Conservation (phyloP, 2,329 filamentous ascomycete species). For the Coniochaeta hoffmannii region DNA sequence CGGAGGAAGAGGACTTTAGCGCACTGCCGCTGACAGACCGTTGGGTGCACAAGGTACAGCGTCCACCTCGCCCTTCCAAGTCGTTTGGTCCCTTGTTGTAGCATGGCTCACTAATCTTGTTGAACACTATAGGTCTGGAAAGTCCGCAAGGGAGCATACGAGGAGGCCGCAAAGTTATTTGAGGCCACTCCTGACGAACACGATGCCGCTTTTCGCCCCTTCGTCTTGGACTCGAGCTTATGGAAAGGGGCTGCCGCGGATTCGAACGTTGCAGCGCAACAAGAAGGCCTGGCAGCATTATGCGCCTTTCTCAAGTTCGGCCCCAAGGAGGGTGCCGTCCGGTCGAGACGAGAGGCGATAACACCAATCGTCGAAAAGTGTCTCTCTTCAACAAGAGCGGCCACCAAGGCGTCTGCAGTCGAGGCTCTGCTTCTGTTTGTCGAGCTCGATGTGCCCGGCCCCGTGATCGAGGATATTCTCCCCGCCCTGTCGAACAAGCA, state of each 20-base stretch:
- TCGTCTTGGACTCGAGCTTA: constrained; percentile 72
- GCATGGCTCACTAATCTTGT: constrained; percentile 1
- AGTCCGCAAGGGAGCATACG: constrained; percentile 89
- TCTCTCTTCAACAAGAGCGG: constrained; percentile 76
- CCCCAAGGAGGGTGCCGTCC: constrained; percentile 68
- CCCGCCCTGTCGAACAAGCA: constrained; percentile 80
- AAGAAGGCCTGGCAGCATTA: constrained; percentile 81
- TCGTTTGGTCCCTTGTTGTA: background rate
- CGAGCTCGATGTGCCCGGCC: constrained; percentile 78
- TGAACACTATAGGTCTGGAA: constrained; percentile 68
- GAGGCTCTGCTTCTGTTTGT: constrained; percentile 85
- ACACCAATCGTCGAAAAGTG: constrained; percentile 85
- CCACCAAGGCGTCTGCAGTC: constrained; percentile 77
- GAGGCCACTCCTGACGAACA: constrained; percentile 76
- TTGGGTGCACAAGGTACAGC: constrained; percentile 68
- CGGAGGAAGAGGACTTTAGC: constrained; percentile 80
- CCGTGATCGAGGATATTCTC: constrained; percentile 84
- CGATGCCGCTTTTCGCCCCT: constrained; percentile 80
- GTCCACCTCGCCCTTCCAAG: background rate
- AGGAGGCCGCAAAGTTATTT: constrained; percentile 85
- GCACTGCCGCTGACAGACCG: constrained; percentile 71
- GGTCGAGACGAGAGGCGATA: constrained; percentile 70
- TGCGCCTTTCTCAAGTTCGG: constrained; percentile 91
- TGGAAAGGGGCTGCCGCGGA: constrained; percentile 93
- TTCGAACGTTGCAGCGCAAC: constrained; percentile 93